Base-by-base conservation (phyloP, 1,284 basidiomycete genomes). In the Moniliophthora roreri region DNA sequence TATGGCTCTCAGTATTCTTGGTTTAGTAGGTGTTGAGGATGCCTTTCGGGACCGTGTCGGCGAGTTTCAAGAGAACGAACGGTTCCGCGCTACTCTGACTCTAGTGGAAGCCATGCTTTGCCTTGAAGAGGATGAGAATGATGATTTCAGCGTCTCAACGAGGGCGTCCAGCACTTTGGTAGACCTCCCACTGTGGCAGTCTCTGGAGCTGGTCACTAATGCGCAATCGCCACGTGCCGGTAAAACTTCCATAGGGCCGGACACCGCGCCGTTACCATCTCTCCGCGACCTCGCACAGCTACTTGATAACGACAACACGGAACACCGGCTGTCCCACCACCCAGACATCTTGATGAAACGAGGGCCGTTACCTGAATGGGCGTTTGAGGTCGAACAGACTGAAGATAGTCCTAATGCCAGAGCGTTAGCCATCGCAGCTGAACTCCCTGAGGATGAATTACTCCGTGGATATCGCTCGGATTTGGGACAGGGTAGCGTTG, bases 1-100 rank as follows among this genome's bases (percentile, higher is more conserved):
- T 39, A 49, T 49, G 48, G 48, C 38, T 24, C 24, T 49, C 48
- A 49, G 48, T 21, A 38, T 49, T 24, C 20, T 49, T 15, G 48
- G 48, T 36, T 36, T 49, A n/a, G 28, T 39, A 8, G 48, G 21
- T 37, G 48, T 38, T 9, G 4, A 47, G 15, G 45, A 47, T 20
- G n/a, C 24, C 6, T 47, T 47, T 24, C 9, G 11, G 11, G 34
- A 37, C 21, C 13, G 21, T 21, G n/a, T 49, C 20, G 11, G 10
- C 11, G 20, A 24, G 11, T 49, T 49, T 49, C 10, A 16, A 24
- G 9, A 37, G 34, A 38, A 38, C n/a, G 48, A 49, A n/a, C 28
- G 48, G 7, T 49, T 49, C 21, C 48, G 36, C 10, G 48, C 48
- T 49, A 49, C 48, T 15, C 26, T 49, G 10, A 8, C 48, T 24